Evolutionary conservation across 2,329 filamentous ascomycete species (phyloP), one percentile per base, ranked within the genome.

Genomic region (Trichophyton simii): DNA sequence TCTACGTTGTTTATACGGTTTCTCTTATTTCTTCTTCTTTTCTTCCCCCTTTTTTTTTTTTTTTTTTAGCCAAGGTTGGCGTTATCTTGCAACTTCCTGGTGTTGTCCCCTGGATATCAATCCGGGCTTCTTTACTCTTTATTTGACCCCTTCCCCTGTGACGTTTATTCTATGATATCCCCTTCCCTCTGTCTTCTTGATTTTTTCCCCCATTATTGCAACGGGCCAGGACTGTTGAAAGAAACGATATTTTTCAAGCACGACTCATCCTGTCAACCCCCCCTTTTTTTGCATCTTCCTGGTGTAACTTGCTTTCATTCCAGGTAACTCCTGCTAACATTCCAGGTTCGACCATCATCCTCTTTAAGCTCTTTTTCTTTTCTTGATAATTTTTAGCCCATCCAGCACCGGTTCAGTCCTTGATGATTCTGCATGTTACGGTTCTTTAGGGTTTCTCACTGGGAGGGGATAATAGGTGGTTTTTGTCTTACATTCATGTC

Each of bases 1-100:
- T 54, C n/a, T 54, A 54, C 28, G 50, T 54, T 25, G 50, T 54
- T 34, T 54, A 34, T 54, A 54, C 50, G 22, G 22, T 54, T 54
- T 13, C 50, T 54, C 22, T 54, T 38, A 7, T 31, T 31, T 31
- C 28, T 31, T 31, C 28, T 31, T 7, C 7, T 31, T 7, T 31
- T 54, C 1, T 22, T 22, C 22, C 7, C 2, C 2, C 8, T 28
- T 31, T 54, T 31, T 54, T 7, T 31, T 7, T 31, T 7, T 7
- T 31, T 28, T 31, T 54, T 31, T 54, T 7, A 28, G 22, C 50
- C 50, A 15, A 13, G 13, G 25, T 11, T 13, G 13, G 50, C 18
- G 11, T 54, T 54, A 31, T 54, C 22, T 48, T 48, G 18, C 20
- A 22, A 11, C 44, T 48, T 22, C 9, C 18, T 18, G 44, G 20